phyloP scores from a whole-genome alignment of 441 rosid genomes.

The Breynia disticha region DNA sequence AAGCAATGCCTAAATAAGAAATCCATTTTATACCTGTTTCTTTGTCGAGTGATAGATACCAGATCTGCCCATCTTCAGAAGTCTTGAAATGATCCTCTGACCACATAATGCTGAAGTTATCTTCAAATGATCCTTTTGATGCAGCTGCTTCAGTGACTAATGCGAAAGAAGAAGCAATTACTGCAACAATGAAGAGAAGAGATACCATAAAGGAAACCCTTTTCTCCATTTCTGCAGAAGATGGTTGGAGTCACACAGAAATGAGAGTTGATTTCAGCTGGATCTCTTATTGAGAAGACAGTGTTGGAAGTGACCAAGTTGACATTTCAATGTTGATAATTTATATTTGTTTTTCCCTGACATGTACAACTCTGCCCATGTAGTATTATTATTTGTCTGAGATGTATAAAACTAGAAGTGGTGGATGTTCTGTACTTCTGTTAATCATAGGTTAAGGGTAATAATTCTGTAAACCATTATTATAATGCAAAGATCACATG shows the following conservation, averaged over 20 bases:
- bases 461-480: not conserved
- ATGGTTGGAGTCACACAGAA: slow-evolving; percentile 9
- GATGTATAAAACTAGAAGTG: not conserved
- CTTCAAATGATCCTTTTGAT: slow-evolving; percentile 58
- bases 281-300: slow-evolving; percentile 15
- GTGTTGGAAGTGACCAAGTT: slow-evolving; percentile 18
- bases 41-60: slow-evolving; percentile 85
- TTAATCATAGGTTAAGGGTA: not conserved
- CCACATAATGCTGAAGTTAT: slow-evolving; percentile 89
- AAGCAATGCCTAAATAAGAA: too few species aligned
- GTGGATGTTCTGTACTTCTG: not conserved
- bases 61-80: slow-evolving; percentile 92
- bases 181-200: slow-evolving; percentile 34
- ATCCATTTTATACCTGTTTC: slow-evolving; percentile 52
- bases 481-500: slow-evolving; percentile 12
- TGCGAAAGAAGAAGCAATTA: slow-evolving; percentile 23
- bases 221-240: slow-evolving; percentile 30
- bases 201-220: slow-evolving; percentile 29
- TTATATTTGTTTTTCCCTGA: slow-evolving; percentile 4
- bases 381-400: not conserved
- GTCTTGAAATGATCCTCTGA: slow-evolving; percentile 88
- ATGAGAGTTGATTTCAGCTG: slow-evolving; percentile 7
- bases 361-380: slow-evolving; percentile 4
- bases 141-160: slow-evolving; percentile 27
- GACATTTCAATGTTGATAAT: slow-evolving; percentile 3